A percentile compares a stretch with the other conserved stretches of the same genome.
These are phyloP conservation scores for Boletellus ananas DNA, from an alignment of 768 basidiomycete species.

Conservation along the genomic window DNA sequence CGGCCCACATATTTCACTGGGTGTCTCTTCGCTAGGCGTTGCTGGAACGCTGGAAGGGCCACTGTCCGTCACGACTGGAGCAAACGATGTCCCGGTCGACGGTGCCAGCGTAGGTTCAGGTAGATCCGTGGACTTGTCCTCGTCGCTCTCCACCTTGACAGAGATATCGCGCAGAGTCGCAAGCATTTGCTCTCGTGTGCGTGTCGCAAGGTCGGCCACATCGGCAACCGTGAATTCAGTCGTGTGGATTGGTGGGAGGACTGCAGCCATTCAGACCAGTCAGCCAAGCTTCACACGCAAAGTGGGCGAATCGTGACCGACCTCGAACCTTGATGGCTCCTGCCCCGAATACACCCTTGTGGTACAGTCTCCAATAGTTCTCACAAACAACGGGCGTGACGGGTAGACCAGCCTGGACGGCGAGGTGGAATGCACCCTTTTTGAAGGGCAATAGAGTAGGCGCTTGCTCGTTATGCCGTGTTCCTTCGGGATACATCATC, in stretches of 20 bases:
- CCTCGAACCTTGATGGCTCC: constrained; percentile 83
- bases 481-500: constrained; percentile 98
- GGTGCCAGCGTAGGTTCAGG: constrained; percentile 21
- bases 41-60: constrained; percentile 29
- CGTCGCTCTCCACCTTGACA: constrained; percentile 36
- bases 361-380: constrained; percentile 90
- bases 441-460: constrained; percentile 84
- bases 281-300: background rate
- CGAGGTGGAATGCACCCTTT: constrained; percentile 97
- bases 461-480: constrained; percentile 65
- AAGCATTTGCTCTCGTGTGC: constrained; percentile 79
- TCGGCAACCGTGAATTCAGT: constrained; percentile 66
- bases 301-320: constrained; percentile 11
- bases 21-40: constrained; percentile 24
- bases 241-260: constrained; percentile 87
- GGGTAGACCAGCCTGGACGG: constrained; percentile 85
- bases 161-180: constrained; percentile 76
- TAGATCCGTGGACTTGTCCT: constrained; percentile 13
- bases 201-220: constrained; percentile 58
- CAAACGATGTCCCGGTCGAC: constrained; percentile 3
- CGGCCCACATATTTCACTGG: constrained; percentile 25
- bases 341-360: constrained; percentile 66
- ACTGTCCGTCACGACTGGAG: constrained; percentile 19
- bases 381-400: constrained; percentile 90
- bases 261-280: constrained; percentile 38